Percentiles rank a stretch among this genome's conserved stretches.
These are phyloP conservation scores for Neonectria coccinea DNA, from an alignment of 2,329 filamentous ascomycete species.

Conservation along the genomic window DNA sequence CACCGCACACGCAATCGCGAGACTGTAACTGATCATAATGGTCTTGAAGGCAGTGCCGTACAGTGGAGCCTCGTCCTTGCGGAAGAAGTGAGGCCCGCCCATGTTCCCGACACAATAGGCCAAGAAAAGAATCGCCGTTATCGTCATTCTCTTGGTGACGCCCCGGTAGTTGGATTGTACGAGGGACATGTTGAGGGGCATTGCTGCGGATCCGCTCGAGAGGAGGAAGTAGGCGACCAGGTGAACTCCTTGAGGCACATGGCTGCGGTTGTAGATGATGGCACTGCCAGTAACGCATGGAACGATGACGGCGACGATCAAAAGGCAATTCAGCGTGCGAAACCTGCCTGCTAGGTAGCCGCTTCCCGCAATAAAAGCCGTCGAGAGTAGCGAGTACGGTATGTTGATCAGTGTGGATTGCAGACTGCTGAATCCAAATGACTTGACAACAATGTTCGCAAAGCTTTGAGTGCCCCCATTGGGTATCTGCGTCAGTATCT, in stretches of 20 bases:
- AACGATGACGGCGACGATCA: slow-evolving; percentile 62
- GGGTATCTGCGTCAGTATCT: slow-evolving; percentile 67
- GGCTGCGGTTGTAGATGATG: slow-evolving; percentile 62
- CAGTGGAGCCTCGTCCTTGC: slow-evolving; percentile 59
- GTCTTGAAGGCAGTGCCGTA: slow-evolving; percentile 66
- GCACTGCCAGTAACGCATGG: slow-evolving; percentile 65
- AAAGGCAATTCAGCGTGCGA: slow-evolving; percentile 62
- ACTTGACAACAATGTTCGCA: slow-evolving; percentile 66
- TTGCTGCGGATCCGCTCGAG: slow-evolving; percentile 63
- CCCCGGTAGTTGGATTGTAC: slow-evolving; percentile 68
- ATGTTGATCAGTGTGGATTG: slow-evolving; percentile 69
- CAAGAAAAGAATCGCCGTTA: slow-evolving; percentile 66
- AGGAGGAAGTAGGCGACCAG: slow-evolving; percentile 70
- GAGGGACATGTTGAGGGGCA: slow-evolving; percentile 67
- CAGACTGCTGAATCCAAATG: slow-evolving; percentile 66
- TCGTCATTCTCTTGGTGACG: slow-evolving; percentile 71
- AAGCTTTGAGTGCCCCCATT: slow-evolving; percentile 72
- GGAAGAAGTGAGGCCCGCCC: slow-evolving; percentile 67
- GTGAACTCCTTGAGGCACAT: slow-evolving; percentile 57
- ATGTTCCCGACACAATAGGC: slow-evolving; percentile 69
- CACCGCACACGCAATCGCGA: slow-evolving; percentile 59
- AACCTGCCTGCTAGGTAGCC: slow-evolving; percentile 65
- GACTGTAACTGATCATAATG: slow-evolving; percentile 67
- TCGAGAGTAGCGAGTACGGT: slow-evolving; percentile 66
- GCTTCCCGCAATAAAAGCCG: slow-evolving; percentile 59